Percentiles rank a stretch among this genome's conserved stretches.
Evolutionary conservation across 305 asterid species (phyloP).

Genomic region (Fraxinus floribunda): DNA sequence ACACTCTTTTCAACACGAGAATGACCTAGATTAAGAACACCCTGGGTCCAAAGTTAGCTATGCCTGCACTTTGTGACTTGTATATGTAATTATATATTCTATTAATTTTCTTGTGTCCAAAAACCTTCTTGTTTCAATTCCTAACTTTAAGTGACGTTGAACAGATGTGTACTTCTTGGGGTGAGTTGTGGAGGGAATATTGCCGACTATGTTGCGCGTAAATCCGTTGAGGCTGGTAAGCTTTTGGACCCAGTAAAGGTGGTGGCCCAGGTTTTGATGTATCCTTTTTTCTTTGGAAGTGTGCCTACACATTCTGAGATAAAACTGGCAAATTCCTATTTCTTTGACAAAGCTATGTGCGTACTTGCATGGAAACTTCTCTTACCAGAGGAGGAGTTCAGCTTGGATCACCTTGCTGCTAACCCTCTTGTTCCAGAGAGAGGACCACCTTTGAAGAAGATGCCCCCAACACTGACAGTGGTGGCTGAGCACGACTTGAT

Average conservation of each 20-base stretch:
- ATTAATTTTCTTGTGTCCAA: neutral
- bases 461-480: constrained; percentile 85
- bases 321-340: constrained; percentile 77
- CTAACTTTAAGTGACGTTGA: constrained; percentile 11
- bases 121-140: constrained; percentile 14
- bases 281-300: constrained; percentile 88
- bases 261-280: constrained; percentile 90
- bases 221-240: constrained; percentile 75
- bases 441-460: constrained; percentile 69
- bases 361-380: constrained; percentile 76
- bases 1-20: neutral
- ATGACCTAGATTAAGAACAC: neutral
- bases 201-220: constrained; percentile 69
- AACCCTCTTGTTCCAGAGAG: constrained; percentile 62
- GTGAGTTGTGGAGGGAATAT: constrained; percentile 95
- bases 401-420: constrained; percentile 75
- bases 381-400: constrained; percentile 68
- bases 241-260: constrained; percentile 87
- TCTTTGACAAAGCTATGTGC: constrained; percentile 89
- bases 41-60: neutral
- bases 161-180: constrained; percentile 95
- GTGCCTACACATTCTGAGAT: constrained; percentile 85
- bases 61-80: neutral
- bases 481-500: constrained; percentile 94
- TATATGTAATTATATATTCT: neutral